These are phyloP conservation scores for Conticribra guillardii DNA, from an alignment of 108 stramenopile genomes.

Conservation along the genomic window DNA sequence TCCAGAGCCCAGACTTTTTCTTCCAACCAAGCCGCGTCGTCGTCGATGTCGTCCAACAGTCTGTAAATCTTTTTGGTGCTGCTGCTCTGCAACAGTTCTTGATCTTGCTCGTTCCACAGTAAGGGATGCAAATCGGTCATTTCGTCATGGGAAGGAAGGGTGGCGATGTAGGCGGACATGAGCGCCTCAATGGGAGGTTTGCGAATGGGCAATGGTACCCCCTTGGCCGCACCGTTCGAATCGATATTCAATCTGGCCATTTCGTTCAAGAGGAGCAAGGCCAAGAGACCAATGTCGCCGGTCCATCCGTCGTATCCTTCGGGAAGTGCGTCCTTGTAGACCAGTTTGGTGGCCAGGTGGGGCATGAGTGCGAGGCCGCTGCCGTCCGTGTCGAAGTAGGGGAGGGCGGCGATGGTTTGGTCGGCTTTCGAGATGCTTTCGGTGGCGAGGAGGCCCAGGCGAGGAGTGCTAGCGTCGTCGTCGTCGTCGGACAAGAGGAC, in stretches of 20 bases:
- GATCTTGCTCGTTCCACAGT: constrained; percentile 79
- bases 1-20: constrained; percentile 66
- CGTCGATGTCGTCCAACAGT: constrained; percentile 81
- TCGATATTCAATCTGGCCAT: constrained; percentile 50
- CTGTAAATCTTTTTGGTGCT: constrained; percentile 83
- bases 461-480: constrained; percentile 11
- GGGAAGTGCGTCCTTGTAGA: constrained; percentile 59
- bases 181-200: constrained; percentile 46
- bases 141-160: constrained; percentile 69
- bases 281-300: constrained; percentile 79
- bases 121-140: constrained; percentile 63
- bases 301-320: constrained; percentile 86
- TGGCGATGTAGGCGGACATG: constrained; percentile 62
- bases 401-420: constrained; percentile 56
- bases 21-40: constrained; percentile 77
- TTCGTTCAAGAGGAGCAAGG: constrained; percentile 77
- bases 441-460: constrained; percentile 78
- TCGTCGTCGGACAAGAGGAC: constrained; percentile 20
- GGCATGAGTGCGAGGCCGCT: constrained; percentile 57
- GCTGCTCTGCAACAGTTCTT: constrained; percentile 79
- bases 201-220: constrained; percentile 50
- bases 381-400: constrained; percentile 60
- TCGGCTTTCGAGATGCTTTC: constrained; percentile 47
- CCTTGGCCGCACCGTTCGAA: constrained; percentile 12
- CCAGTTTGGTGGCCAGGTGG: constrained; percentile 52